Percentiles rank a stretch among this genome's conserved stretches.
phyloP scores from a whole-genome alignment of 1,284 basidiomycete genomes.

The Tilletia caries region DNA sequence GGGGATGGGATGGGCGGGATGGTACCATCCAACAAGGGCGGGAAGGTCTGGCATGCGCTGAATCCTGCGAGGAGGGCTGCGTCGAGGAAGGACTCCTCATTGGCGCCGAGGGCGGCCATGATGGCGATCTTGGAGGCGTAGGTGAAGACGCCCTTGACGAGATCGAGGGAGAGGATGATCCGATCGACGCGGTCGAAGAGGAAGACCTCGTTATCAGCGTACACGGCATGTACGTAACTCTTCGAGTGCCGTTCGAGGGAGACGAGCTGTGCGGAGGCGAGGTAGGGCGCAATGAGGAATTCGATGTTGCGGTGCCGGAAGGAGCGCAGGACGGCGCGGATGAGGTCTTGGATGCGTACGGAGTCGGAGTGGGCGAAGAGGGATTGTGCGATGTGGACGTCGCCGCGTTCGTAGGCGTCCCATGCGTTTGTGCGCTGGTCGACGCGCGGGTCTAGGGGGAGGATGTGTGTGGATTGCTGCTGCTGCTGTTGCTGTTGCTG shows the following conservation, averaged over 20 bases:
- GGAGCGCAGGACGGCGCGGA: constrained; percentile 84
- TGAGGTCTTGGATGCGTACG: constrained; percentile 68
- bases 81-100: constrained; percentile 91
- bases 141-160: constrained; percentile 62
- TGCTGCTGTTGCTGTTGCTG: constrained; percentile 49
- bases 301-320: constrained; percentile 94
- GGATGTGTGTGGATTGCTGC: constrained; percentile 51
- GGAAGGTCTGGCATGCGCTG: constrained; percentile 77
- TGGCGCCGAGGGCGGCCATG: constrained; percentile 70
- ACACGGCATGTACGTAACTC: constrained; percentile 91
- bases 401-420: constrained; percentile 49
- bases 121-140: constrained; percentile 79
- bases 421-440: constrained; percentile 43
- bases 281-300: constrained; percentile 91
- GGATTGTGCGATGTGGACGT: constrained; percentile 75
- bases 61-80: constrained; percentile 86
- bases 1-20: background rate
- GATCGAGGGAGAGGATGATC: constrained; percentile 76
- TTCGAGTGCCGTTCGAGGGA: constrained; percentile 91
- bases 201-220: constrained; percentile 81
- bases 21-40: constrained; percentile 64
- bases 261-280: constrained; percentile 85
- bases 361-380: constrained; percentile 71
- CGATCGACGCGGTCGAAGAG: constrained; percentile 82
- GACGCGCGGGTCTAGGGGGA: constrained; percentile 44